Base-by-base conservation (phyloP, 1,139 yeast species). In the Torulaspora pretoriensis region DNA sequence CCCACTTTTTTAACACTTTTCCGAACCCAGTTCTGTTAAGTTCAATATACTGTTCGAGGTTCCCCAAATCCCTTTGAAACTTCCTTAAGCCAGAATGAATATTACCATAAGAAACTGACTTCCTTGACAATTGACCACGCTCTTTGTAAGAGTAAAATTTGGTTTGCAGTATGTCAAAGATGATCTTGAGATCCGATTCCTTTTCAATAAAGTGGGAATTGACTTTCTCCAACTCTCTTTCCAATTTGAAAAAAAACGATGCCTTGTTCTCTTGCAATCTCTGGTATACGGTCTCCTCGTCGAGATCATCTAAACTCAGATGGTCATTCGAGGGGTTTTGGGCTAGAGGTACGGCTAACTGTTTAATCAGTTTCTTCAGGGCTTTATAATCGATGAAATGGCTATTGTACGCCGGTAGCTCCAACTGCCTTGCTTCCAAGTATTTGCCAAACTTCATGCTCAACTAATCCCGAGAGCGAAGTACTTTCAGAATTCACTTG, bases 1-100 rank as follows among this genome's bases (percentile, higher is more conserved):
- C 98, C 98, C 98, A 92, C 69, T 92, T 92, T 64, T 92, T 92
- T 56, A 92, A 77, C 27, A 88, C 97, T 67, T 92, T 92, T 25
- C 94, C 82, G 66, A 92, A 92, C 13, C 97, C 98, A 0, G 96
- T 88, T 59, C 92, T 96, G 62, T 92, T 92, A 49, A 92, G 72
- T 63, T 90, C 96, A 35, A 92, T 89, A 66, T 87, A 92, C 65
- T 90, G 97, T 61, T 92, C 96, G 24, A 92, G 71, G 47, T 95
- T 75, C 52, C 86, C 83, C 52, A 92, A 71, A 64, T 92, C 97
- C 54, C 90, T 86, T 43, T 95, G 84, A 56, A 87, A 87, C 58
- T 94, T 82, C 62, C 84, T 87, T 64, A 90, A 85, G 25, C 92
- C 95, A 59, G 89, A 96, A 60, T 87, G 87, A 41, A 92, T 69